Base-by-base conservation (phyloP, 2,329 filamentous ascomycete genomes). In the Aspergillus aculeatus region DNA sequence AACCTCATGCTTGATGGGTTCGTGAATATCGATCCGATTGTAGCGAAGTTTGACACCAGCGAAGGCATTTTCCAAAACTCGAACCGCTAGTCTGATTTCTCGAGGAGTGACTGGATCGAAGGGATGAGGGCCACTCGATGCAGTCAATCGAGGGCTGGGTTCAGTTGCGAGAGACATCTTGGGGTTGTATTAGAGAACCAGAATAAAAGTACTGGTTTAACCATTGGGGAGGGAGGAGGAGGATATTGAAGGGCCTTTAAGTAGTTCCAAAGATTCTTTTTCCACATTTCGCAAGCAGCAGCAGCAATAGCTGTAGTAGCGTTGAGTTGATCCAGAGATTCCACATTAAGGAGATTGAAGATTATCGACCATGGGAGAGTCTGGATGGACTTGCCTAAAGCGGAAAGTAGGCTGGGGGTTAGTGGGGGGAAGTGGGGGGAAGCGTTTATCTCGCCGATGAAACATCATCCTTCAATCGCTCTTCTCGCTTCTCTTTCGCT, bases 11-110 rank as follows among this genome's bases (percentile, higher is more conserved):
- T 89, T 90, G 38, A 81, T 79, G 12, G 87, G 87, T 66, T 89
- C 86, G 54, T 87, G 81, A 5, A 89, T 78, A 12, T 85, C 89
- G 51, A 91, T 83, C 62, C 83, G 83, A 74, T 91, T 90, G 80
- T 85, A 87, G 31, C 78, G 74, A 26, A 80, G 65, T n/a, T 66
- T 49, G 2, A 76, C 70, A 3, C 71, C 73, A 1, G 74, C 71
- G 47, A 77, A 75, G 7, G 73, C 66, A 12, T 69, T 65, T 60
- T 76, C 71, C 11, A 78, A 63, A 50, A 78, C 68, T 51, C 71
- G 70, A 6, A 69, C 70, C 12, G 70, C 75, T 38, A 77, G 62
- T 57, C 70, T 68, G 47, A 78, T 76, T 59, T 78, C 75, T 38
- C 66, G 69, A 1, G 75, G 73, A 5, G 69, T 71, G 54, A 77